Evolutionary conservation across 2,329 filamentous ascomycete species (phyloP).

Genomic region (Nannizzia gypsea): DNA sequence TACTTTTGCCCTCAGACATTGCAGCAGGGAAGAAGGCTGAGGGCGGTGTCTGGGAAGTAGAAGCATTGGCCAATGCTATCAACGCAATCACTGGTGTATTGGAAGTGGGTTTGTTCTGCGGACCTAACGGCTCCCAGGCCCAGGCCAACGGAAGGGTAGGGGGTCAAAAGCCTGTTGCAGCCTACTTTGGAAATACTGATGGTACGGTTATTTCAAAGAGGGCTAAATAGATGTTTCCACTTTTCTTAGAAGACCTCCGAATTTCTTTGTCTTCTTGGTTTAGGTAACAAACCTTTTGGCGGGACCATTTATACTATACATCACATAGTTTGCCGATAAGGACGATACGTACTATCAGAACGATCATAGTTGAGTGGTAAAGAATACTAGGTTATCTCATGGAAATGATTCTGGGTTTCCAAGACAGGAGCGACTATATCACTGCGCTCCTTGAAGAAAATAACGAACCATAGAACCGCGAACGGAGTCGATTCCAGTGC

Average conservation of each 20-base stretch:
- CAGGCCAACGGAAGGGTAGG: constrained; percentile 50
- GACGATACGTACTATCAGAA: no score
- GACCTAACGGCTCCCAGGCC: constrained; percentile 62
- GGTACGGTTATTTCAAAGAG: constrained; percentile 46
- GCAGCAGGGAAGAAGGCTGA: constrained; percentile 27
- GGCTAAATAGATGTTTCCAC: not conserved
- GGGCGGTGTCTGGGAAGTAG: constrained; percentile 68
- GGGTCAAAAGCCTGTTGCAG: constrained; percentile 82
- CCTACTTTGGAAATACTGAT: constrained; percentile 87
- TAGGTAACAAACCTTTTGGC: not conserved
- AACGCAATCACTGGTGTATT: constrained; percentile 76
- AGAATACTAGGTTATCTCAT: no score
- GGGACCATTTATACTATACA: no score
- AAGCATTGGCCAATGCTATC: constrained; percentile 58
- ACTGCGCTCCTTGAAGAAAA: constrained; percentile 25
- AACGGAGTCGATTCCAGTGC: not conserved
- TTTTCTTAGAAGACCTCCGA: not conserved
- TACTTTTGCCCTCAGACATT: constrained; percentile 54
- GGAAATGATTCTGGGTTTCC: no score
- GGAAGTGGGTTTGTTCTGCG: constrained; percentile 84
- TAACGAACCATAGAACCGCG: constrained; percentile 21
- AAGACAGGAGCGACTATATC: no score
- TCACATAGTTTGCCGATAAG: no score
- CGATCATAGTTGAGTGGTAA: no score
- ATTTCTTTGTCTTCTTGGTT: not conserved